phyloP scores from a whole-genome alignment of 2,329 filamentous ascomycete genomes.

The Hymenoscyphus linearis region DNA sequence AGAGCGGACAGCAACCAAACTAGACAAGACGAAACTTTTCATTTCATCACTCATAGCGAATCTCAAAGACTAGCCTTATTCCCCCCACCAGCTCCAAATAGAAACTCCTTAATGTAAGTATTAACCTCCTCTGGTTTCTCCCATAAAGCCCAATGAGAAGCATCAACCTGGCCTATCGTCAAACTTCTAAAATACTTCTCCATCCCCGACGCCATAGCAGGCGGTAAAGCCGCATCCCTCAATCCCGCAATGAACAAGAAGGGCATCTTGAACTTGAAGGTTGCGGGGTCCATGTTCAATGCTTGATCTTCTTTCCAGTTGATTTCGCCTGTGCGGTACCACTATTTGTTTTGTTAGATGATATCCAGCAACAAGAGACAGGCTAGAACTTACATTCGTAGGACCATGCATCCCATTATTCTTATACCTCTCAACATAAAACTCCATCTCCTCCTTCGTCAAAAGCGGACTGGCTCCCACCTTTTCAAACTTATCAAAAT shows the following conservation, averaged over 20 bases:
- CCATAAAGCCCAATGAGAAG: constrained; percentile 78
- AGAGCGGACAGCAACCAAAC: no score
- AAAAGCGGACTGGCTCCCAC: constrained; percentile 56
- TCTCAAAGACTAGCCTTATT: constrained; percentile 12
- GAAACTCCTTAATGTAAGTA: constrained; percentile 40
- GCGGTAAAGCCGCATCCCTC: constrained; percentile 66
- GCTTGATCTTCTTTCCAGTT: constrained; percentile 72
- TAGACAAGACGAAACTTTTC: neutral
- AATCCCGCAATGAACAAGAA: constrained; percentile 70
- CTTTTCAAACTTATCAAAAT: constrained; percentile 56
- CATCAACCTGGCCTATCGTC: constrained; percentile 59
- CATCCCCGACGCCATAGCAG: constrained; percentile 68
- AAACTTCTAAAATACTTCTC: constrained; percentile 56
- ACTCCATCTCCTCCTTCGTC: constrained; percentile 65
- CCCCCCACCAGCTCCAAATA: constrained; percentile 14
- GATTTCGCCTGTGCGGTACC: constrained; percentile 71
- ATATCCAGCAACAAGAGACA: neutral
- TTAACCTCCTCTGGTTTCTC: constrained; percentile 70
- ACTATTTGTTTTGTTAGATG: constrained; percentile 34
- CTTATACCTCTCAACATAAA: constrained; percentile 69
- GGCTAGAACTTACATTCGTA: constrained; percentile 46
- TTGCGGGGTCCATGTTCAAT: constrained; percentile 54
- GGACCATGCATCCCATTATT: constrained; percentile 71
- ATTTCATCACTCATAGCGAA: neutral
- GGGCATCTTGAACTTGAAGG: constrained; percentile 52